Evolutionary conservation across 495 filamentous ascomycete species (phyloP).

Genomic region (Penicillium subrubescens): DNA sequence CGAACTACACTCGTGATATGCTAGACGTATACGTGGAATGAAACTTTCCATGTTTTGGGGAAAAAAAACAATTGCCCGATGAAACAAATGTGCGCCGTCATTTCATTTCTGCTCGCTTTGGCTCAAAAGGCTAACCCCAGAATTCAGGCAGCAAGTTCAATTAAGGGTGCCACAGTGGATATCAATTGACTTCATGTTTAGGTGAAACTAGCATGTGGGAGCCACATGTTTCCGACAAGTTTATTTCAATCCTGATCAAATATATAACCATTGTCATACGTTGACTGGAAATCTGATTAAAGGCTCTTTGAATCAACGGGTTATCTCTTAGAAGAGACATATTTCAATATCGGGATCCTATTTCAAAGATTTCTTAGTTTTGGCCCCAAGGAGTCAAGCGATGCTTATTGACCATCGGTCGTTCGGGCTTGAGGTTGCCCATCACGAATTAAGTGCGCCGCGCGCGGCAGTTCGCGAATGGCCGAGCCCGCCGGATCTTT

Average conservation of each 20-base stretch:
- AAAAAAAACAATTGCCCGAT: not conserved
- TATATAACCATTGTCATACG: not conserved
- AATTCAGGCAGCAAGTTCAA: not conserved
- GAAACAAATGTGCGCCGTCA: not conserved
- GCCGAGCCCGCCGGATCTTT: not conserved
- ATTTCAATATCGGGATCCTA: not conserved
- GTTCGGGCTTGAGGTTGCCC: not conserved
- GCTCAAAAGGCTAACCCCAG: no score
- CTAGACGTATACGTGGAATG: not conserved
- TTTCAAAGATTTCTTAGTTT: not conserved
- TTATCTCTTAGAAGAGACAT: not conserved
- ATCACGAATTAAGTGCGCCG: not conserved
- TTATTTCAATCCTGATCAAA: not conserved
- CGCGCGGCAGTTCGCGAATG: conserved; percentile 3
- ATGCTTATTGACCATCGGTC: not conserved
- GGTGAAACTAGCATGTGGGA: not conserved
- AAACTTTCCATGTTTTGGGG: not conserved
- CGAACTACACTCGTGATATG: not conserved
- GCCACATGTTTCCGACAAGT: not conserved
- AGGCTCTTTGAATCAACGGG: not conserved
- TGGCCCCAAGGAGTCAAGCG: not conserved
- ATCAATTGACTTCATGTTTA: not conserved
- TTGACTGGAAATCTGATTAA: not conserved
- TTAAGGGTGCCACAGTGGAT: not conserved
- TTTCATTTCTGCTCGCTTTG: not conserved